These are phyloP conservation scores for Colletotrichum sp. DNA, from an alignment of 2,329 filamentous ascomycete species.

Conservation along the genomic window DNA sequence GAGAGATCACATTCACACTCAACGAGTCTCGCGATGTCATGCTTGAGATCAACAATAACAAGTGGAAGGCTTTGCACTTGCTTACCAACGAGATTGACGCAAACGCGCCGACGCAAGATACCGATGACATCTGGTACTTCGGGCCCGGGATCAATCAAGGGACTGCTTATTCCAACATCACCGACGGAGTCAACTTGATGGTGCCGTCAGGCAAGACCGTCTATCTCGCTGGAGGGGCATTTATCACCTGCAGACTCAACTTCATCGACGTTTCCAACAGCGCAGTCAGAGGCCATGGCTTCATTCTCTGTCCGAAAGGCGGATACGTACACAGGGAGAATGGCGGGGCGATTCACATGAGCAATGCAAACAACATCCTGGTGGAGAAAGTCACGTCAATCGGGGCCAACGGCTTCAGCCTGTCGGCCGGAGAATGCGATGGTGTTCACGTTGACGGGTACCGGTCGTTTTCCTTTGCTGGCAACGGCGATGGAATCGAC, in stretches of 20 bases:
- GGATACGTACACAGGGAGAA: slow-evolving; percentile 24
- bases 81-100: slow-evolving; percentile 26
- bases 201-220: slow-evolving; percentile 22
- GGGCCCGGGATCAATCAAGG: slow-evolving; percentile 28
- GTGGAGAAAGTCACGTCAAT: slow-evolving; percentile 26
- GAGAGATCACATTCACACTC: neutral
- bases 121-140: slow-evolving; percentile 26
- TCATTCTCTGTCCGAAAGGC: slow-evolving; percentile 23
- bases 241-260: slow-evolving; percentile 22
- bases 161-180: slow-evolving; percentile 20
- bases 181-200: slow-evolving; percentile 14
- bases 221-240: slow-evolving; percentile 22
- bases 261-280: slow-evolving; percentile 12
- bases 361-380: slow-evolving; percentile 15
- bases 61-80: slow-evolving; percentile 30
- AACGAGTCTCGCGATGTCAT: slow-evolving; percentile 5
- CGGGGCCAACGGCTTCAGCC: slow-evolving; percentile 21
- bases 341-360: slow-evolving; percentile 1
- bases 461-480: slow-evolving; percentile 23
- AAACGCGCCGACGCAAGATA: slow-evolving; percentile 15
- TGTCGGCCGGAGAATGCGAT: slow-evolving; percentile 23
- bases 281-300: neutral
- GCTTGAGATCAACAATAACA: slow-evolving; percentile 29
- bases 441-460: slow-evolving; percentile 24
- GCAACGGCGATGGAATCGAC: slow-evolving; percentile 31